Conservation (phyloP, 106 monocot genomes). For the Cymbidium sinense region DNA sequence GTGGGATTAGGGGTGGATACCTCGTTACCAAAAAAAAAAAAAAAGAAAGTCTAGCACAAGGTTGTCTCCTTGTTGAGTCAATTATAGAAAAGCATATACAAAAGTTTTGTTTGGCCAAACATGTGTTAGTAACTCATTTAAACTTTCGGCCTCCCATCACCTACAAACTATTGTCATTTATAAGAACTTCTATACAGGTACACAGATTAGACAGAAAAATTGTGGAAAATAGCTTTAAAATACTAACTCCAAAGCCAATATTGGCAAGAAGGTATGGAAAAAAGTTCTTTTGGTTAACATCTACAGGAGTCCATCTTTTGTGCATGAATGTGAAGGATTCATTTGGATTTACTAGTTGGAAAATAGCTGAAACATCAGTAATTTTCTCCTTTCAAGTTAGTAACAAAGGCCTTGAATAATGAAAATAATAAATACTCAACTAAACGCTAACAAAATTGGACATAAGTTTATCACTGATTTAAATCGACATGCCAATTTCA, state of each 20-base stretch:
- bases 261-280: slow-evolving; percentile 72
- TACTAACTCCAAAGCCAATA: slow-evolving; percentile 66
- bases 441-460: too few relatives aligned
- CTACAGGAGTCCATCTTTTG: slow-evolving; percentile 24
- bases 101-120: slow-evolving; percentile 64
- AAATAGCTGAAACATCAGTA: too few relatives aligned
- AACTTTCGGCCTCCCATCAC: slow-evolving; percentile 50
- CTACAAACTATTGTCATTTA: slow-evolving; percentile 29
- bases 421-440: too few relatives aligned
- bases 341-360: slow-evolving; percentile 23
- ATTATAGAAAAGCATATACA: slow-evolving; percentile 57
- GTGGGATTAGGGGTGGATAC: too few relatives aligned
- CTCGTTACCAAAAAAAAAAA: too few relatives aligned
- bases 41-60: slow-evolving; percentile 21
- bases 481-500: too few relatives aligned
- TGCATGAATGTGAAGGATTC: slow-evolving; percentile 53
- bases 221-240: slow-evolving; percentile 46
- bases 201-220: background rate
- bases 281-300: slow-evolving; percentile 36
- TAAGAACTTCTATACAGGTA: background rate
- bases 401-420: too few relatives aligned
- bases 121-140: slow-evolving; percentile 69
- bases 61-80: slow-evolving; percentile 71
- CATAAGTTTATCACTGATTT: too few relatives aligned
- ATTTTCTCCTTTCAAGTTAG: too few relatives aligned